Evolutionary conservation across 768 basidiomycete species (phyloP).

Genomic region (Tulasnella sp.): DNA sequence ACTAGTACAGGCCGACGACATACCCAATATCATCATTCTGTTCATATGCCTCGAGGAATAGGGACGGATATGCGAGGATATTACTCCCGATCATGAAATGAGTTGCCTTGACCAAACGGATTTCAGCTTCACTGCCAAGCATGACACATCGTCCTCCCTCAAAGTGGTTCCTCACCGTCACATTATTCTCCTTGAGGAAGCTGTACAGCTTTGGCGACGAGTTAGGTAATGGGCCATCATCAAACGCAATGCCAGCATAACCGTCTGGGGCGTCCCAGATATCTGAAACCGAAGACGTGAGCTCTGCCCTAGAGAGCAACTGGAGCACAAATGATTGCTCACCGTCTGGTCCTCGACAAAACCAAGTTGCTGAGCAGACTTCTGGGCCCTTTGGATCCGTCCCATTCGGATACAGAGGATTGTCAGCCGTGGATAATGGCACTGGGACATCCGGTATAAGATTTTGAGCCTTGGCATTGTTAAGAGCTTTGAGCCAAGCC

Average conservation of each 20-base stretch:
- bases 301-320: conserved; percentile 12
- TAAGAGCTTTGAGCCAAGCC: conserved; percentile 30
- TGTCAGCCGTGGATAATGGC: neutral
- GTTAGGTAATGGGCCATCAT: conserved; percentile 24
- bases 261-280: conserved; percentile 30
- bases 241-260: conserved; percentile 22
- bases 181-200: conserved; percentile 28
- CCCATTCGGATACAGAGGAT: conserved; percentile 4
- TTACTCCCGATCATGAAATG: conserved; percentile 34
- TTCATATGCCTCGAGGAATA: conserved; percentile 24
- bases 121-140: too few relatives aligned
- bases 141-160: too few relatives aligned
- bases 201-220: conserved; percentile 24
- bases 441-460: conserved; percentile 26
- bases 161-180: conserved; percentile 16
- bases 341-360: conserved; percentile 7
- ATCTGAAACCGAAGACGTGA: conserved; percentile 19
- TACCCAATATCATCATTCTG: conserved; percentile 21
- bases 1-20: too few relatives aligned
- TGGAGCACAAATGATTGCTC: neutral
- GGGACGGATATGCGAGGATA: conserved; percentile 24
- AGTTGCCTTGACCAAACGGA: too few relatives aligned
- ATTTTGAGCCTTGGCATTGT: conserved; percentile 23
- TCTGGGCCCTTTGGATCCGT: conserved; percentile 12
- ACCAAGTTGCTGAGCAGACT: conserved; percentile 29